Base-by-base conservation (phyloP, 495 filamentous ascomycete genomes). In the Penicillium flavigenum region DNA sequence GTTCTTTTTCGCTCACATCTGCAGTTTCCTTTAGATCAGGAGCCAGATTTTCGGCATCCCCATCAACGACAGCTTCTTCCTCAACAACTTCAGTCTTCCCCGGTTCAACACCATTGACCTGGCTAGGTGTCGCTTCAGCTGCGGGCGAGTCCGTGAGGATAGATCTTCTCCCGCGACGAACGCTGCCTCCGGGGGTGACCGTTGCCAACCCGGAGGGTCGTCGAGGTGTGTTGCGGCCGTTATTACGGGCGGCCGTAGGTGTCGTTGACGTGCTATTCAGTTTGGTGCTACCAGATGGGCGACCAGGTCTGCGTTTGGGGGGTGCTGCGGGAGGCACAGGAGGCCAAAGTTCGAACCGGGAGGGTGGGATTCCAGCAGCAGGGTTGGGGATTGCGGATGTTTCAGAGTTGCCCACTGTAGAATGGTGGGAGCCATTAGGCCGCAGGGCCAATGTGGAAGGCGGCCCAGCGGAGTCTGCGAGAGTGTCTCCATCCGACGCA, bases 281-380 rank as follows among this genome's bases (percentile, higher is more conserved):
- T 45, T 57, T 66, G 38, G 59, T 61, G 36, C 62, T 68, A 20
- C 68, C 67, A 54, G 65, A 68, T 1, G 82, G 81, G n/a, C 83
- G 78, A 24, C 78, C 78, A 46, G 74, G 63, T 31, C 76, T 76
- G 32, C 77, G 71, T 58, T 72, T 74, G 19, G 73, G 68, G 2
- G 50, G 47, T n/a, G 72, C 60, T 1, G 79, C 70, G 9, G 83
- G 80, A 54, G 84, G 87, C n/a, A 91, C 76, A 3, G 88, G 88
- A 38, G 92, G 92, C 64, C 88, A 93, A 46, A 96, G 84, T 63
- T 95, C 88, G 70, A 94, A 96, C 56, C 91, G 81, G 32, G 81
- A 86, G 2, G 88, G 81, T 0, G 91, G 90, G 47, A 96, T 91
- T 39, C 77, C 74, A 14, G 67, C 66, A 24, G 74, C 69, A 19